Evolutionary conservation across 768 basidiomycete species (phyloP), one percentile per base, ranked within the genome.

Genomic region (Xerocomus brunneocitrinus): DNA sequence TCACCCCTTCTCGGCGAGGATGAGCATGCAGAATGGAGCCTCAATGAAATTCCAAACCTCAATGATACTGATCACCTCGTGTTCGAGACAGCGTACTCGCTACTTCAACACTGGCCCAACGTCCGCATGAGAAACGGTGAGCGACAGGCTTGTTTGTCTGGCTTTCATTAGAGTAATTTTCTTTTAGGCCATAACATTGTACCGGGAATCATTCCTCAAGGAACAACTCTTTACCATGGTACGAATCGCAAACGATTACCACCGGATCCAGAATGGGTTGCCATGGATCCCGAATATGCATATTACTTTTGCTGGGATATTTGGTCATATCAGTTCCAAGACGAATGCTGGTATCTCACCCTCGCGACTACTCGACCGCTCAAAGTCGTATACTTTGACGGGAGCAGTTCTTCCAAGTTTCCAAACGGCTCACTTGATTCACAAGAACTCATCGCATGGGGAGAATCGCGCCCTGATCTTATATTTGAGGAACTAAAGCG

Each of bases 361-460:
- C 40, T 58, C 14, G 47, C 56, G 7, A 43, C 49, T 25, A 54
- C 58, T 28, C 59, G 66, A 16, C 62, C 76, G 1, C 60, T 81
- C 31, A 76, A 74, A 38, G 61, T 81, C 3, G 51, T 81, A 8
- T 80, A 81, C 55, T 81, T 81, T 40, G 80, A 82, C 47, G 79
- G 80, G 0, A 76, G 65, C 41, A 78, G 79, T 49, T 79, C 75
- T 0, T 73, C 70, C 1, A 79, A 78, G 50, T 64, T 77, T 63
- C 22, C 46, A 14, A 62, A 60, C 1, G 79, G 79, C 0, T 47
- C 74, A 4, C 54, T 80, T 68, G 76, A 81, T 47, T 71, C 66
- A 10, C 79, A 81, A 52, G 79, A 80, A 50, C 61, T 79, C 16
- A n/a, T 80, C 4, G 49, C 58, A 22, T 81, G 76, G 77, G 76